Evolutionary conservation across 345 rosid species (phyloP), one percentile per base, ranked within the genome.

Genomic region (Orychophragmus violaceus): DNA sequence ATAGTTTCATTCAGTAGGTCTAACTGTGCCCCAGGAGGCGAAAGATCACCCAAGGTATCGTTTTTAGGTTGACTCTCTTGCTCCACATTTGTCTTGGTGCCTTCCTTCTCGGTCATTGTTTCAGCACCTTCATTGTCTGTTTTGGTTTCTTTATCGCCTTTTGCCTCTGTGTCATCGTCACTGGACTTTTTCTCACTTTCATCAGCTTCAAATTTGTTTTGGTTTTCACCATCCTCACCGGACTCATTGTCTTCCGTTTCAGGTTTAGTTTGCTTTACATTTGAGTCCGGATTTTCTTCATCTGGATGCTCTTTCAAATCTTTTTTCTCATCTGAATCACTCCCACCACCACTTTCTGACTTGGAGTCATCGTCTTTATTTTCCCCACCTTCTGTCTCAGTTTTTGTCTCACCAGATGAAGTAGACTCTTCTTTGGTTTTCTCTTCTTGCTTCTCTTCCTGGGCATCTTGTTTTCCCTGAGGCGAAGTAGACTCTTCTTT

Each of bases 1-100:
- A 77, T 17, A 44, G 87, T 83, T 82, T 94, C 99, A 67, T 85
- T 94, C 59, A 74, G 69, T 69, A 94, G 93, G 66, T 90, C 99
- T 16, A 92, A 80, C 74, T 85, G 92, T 52, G 84, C 86, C 62
- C 85, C 95, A 29, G 92, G 88, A 75, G 96, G 95, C 22, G 83
- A 81, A 39, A 82, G 76, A 76, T 88, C 96, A 28, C 68, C 76
- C 1, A 76, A 63, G 61, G 69, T 79, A 61, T 81, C 78, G 75
- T 80, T 84, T 73, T 76, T 78, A 50, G 56, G 56, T 67, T 80
- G 82, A 33, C 44, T 70, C 45, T 74, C 83, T 6, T 82, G 82
- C 70, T 77, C 84, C 19, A 24, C 79, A 35, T 71, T 77, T 64
- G 68, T 74, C 67, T 78, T 79, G 5, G 45, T 66, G 46, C 77